These are phyloP conservation scores for Trypethelium eluteriae DNA, from an alignment of 495 filamentous ascomycete genomes.

Conservation along the genomic window DNA sequence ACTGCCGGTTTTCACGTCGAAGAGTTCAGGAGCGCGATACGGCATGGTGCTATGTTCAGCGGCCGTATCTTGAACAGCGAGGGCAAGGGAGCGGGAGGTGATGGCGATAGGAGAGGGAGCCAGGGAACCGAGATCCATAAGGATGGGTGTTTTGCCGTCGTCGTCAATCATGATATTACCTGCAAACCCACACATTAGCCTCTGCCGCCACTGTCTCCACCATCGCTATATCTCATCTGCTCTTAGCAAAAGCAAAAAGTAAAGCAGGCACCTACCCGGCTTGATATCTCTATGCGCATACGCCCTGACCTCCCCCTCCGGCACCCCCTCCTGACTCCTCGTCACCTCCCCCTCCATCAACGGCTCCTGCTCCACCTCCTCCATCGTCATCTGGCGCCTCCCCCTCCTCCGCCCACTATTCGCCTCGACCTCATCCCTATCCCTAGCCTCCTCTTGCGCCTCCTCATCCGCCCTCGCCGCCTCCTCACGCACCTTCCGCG, in stretches of 20 bases:
- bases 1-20: constrained; percentile 91
- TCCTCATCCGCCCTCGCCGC: constrained; percentile 56
- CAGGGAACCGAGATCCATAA: constrained; percentile 97
- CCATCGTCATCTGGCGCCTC: constrained; percentile 28
- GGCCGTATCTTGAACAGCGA: constrained; percentile 86
- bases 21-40: constrained; percentile 93
- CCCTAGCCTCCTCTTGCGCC: constrained; percentile 46
- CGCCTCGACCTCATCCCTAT: constrained; percentile 43
- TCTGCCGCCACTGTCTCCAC: neutral
- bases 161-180: constrained; percentile 97
- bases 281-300: constrained; percentile 98
- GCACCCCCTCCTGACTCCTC: constrained; percentile 59
- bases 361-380: constrained; percentile 65
- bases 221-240: too few species aligned
- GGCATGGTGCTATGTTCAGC: constrained; percentile 98
- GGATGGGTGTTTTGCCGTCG: constrained; percentile 73
- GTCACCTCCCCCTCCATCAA: constrained; percentile 80
- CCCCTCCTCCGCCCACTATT: constrained; percentile 47
- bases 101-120: constrained; percentile 85
- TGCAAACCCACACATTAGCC: constrained; percentile 27
- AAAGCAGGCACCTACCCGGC: constrained; percentile 52
- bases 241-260: neutral
- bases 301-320: constrained; percentile 62
- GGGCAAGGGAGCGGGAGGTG: constrained; percentile 80
- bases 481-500: constrained; percentile 52